Evolutionary conservation across 2,329 filamentous ascomycete genomes (phyloP).

Genomic region (Drechslera avenae): DNA sequence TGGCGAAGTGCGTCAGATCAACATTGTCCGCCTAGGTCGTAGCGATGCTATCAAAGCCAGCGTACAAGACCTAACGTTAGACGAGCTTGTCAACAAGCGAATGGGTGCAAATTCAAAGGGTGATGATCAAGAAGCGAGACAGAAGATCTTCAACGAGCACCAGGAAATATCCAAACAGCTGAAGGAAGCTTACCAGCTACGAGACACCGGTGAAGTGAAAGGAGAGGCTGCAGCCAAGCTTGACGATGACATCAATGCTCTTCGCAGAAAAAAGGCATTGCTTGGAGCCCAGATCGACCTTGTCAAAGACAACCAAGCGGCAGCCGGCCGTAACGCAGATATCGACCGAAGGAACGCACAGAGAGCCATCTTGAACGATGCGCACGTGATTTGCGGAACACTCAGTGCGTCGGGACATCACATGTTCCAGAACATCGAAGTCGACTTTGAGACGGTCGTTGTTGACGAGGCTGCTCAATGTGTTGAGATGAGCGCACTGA

Average conservation of each 20-base stretch:
- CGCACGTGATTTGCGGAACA: constrained; percentile 92
- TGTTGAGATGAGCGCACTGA: constrained; percentile 93
- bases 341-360: constrained; percentile 83
- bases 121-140: constrained; percentile 57
- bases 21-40: constrained; percentile 86
- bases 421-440: constrained; percentile 91
- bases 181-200: constrained; percentile 69
- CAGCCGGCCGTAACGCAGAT: constrained; percentile 80
- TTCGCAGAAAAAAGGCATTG: constrained; percentile 76
- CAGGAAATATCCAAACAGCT: constrained; percentile 68
- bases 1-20: constrained; percentile 75
- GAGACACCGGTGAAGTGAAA: constrained; percentile 65
- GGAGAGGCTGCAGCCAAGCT: constrained; percentile 68
- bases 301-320: constrained; percentile 83
- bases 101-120: constrained; percentile 56
- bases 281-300: constrained; percentile 86
- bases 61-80: constrained; percentile 89
- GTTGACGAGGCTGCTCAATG: constrained; percentile 99
- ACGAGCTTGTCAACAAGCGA: constrained; percentile 82
- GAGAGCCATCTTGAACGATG: constrained; percentile 86
- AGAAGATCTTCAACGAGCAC: constrained; percentile 73
- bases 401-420: constrained; percentile 96
- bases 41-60: constrained; percentile 90
- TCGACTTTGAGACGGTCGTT: constrained; percentile 98
- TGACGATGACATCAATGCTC: constrained; percentile 75